Evolutionary conservation across 78 protist species (phyloP).

Genomic region (Dictyostelium citrinum): DNA sequence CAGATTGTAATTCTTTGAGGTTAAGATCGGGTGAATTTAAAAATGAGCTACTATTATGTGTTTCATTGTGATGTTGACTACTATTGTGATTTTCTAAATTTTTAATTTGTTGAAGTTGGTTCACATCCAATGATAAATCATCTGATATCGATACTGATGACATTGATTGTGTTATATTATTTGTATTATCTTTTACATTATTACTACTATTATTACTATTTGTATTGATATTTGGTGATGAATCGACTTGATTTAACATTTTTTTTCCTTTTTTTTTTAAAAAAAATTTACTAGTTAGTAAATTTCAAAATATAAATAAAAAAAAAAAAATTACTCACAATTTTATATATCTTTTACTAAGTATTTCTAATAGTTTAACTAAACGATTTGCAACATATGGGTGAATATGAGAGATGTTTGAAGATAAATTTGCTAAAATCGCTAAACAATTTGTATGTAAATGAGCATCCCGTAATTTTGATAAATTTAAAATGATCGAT

Average conservation of each 20-base stretch:
- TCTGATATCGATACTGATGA: background rate
- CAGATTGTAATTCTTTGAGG: constrained; percentile 10
- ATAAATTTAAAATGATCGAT: constrained; percentile 57
- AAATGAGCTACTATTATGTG: background rate
- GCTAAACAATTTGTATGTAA: constrained; percentile 84
- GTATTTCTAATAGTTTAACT: constrained; percentile 75
- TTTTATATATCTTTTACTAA: constrained; percentile 62
- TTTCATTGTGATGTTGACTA: background rate
- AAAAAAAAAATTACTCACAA: background rate
- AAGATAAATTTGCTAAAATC: constrained; percentile 75
- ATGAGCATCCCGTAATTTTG: constrained; percentile 67
- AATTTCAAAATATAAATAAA: background rate
- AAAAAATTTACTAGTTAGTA: background rate
- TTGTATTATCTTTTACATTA: background rate
- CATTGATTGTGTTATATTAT: background rate
- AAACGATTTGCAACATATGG: constrained; percentile 71
- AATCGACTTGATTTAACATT: background rate
- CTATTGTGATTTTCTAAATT: background rate
- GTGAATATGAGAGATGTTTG: constrained; percentile 74
- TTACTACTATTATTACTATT: background rate
- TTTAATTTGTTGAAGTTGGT: background rate
- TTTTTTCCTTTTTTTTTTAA: background rate
- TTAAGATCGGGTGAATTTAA: constrained; percentile 5
- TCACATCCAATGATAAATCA: background rate
- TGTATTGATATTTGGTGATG: background rate